Evolutionary conservation across 129 eudicot species (phyloP).

Genomic region (Pittosporum tobira): DNA sequence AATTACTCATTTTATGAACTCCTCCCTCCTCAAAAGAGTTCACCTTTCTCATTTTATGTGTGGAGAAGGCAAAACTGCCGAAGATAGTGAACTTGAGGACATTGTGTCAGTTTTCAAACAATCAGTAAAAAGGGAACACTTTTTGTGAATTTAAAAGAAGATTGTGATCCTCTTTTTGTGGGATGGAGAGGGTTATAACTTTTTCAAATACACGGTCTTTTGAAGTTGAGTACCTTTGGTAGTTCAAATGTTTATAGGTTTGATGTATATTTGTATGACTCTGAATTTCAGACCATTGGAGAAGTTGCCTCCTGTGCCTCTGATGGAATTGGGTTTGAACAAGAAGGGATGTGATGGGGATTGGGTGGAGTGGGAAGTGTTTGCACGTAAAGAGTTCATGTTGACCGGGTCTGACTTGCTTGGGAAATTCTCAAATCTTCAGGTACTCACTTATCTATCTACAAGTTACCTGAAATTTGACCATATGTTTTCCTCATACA

Average conservation of each 20-base stretch:
- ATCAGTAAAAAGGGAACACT: no score
- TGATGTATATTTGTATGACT: not conserved
- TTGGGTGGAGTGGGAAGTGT: slow-evolving; percentile 51
- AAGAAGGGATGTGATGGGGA: slow-evolving; percentile 18
- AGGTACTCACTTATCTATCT: slow-evolving; percentile 23
- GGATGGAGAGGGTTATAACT: not conserved
- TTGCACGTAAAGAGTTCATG: slow-evolving; percentile 78
- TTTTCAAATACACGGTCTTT: no score
- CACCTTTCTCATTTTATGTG: no score
- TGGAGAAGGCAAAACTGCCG: no score
- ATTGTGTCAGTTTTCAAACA: no score
- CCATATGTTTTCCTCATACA: not conserved
- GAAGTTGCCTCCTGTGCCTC: slow-evolving; percentile 37
- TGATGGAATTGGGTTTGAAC: slow-evolving; percentile 14
- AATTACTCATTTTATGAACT: no score
- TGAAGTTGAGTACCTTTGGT: no score
- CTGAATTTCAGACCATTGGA: slow-evolving; percentile 34
- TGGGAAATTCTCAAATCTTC: slow-evolving; percentile 65
- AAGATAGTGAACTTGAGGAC: no score
- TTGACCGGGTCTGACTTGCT: slow-evolving; percentile 68
- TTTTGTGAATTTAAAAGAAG: no score
- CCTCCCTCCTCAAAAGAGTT: no score
- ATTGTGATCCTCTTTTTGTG: not conserved
- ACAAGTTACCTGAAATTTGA: not conserved
- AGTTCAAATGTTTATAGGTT: no score